Evolutionary conservation across 176 grass and related monocot species (phyloP).

Genomic region (Tillandsia fasciculata): DNA sequence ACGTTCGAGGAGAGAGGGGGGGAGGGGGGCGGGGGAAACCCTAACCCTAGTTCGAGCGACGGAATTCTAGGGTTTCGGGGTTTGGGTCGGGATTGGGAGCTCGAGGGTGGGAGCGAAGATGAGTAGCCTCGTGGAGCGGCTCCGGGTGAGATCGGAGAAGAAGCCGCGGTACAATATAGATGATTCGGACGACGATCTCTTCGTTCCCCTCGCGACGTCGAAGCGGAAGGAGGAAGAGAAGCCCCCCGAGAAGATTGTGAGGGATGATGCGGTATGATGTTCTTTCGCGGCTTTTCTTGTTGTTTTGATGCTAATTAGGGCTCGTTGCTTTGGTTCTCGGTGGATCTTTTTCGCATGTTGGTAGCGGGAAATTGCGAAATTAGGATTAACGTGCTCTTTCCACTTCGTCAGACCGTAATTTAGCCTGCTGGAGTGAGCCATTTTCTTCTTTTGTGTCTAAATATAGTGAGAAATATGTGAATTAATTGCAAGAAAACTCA

Average conservation of each 20-base stretch:
- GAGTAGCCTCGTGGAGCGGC: slow-evolving; percentile 94
- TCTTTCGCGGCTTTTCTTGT: slow-evolving; percentile 3
- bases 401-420: too few species aligned
- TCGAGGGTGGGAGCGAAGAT: slow-evolving; percentile 26
- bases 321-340: neutral
- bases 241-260: slow-evolving; percentile 48
- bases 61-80: neutral
- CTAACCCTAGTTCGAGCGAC: neutral
- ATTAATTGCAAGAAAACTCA: too few species aligned
- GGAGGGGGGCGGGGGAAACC: too few species aligned
- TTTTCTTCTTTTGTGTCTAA: too few species aligned
- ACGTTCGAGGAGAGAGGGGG: too few species aligned
- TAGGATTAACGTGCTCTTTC: too few species aligned
- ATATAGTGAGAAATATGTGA: too few species aligned
- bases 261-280: slow-evolving; percentile 57
- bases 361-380: too few species aligned
- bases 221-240: slow-evolving; percentile 43
- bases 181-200: slow-evolving; percentile 83
- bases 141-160: slow-evolving; percentile 89
- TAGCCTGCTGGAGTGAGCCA: too few species aligned
- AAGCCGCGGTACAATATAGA: slow-evolving; percentile 73
- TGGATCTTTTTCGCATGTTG: neutral
- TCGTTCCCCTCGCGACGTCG: slow-evolving; percentile 27
- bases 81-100: slow-evolving; percentile 6
- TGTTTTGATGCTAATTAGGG: neutral